phyloP scores from a whole-genome alignment of 2,329 filamentous ascomycete species.

The Boeremia exigua region DNA sequence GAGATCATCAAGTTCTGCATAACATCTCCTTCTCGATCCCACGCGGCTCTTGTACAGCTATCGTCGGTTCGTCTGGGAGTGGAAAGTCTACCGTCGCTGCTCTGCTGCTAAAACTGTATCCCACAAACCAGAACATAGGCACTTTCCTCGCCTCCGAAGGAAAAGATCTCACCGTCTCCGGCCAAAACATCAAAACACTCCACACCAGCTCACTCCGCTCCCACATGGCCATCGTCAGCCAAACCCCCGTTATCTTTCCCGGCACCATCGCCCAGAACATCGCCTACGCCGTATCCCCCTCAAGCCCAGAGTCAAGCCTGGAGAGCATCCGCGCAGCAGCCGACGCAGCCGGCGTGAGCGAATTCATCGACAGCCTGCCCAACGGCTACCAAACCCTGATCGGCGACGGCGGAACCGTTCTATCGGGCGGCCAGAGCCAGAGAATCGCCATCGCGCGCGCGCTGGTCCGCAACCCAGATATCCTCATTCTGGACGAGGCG shows the following conservation, averaged over 20 bases:
- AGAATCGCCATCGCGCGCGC: constrained; percentile 82
- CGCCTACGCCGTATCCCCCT: constrained; percentile 71
- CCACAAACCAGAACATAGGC: constrained; percentile 26
- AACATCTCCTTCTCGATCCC: constrained; percentile 70
- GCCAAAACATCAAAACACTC: constrained; percentile 62
- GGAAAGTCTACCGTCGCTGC: constrained; percentile 87
- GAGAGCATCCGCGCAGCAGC: constrained; percentile 57
- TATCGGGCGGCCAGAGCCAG: constrained; percentile 86
- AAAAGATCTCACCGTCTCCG: constrained; percentile 63
- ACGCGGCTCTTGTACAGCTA: constrained; percentile 70
- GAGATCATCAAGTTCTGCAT: constrained; percentile 62
- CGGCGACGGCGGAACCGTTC: constrained; percentile 74
- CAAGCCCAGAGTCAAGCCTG: constrained; percentile 58
- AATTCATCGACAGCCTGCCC: constrained; percentile 76
- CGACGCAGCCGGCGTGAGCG: constrained; percentile 70
- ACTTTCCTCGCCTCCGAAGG: neutral
- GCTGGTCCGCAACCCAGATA: constrained; percentile 70
- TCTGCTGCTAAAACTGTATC: constrained; percentile 75
- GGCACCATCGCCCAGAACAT: constrained; percentile 81
- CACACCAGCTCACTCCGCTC: constrained; percentile 67
- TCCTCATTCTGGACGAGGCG: constrained; percentile 86
- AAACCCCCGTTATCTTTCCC: constrained; percentile 78
- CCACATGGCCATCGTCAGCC: constrained; percentile 71
- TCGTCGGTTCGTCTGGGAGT: constrained; percentile 85
- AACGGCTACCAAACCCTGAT: constrained; percentile 74